Percentiles rank a stretch among this genome's conserved stretches.
Conservation (phyloP, 768 basidiomycete species). For the Termitomyces sp. region DNA sequence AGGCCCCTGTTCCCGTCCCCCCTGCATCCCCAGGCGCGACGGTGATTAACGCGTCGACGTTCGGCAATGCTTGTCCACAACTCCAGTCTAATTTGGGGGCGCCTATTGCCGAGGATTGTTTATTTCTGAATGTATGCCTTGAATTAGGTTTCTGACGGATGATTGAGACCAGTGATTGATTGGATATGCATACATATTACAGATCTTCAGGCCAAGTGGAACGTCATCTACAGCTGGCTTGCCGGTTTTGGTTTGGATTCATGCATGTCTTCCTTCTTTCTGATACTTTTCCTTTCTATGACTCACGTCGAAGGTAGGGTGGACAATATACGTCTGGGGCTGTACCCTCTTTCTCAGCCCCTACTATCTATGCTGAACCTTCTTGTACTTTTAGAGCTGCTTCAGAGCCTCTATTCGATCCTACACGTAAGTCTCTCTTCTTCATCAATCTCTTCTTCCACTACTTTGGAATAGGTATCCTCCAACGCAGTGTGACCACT, state of each 20-base stretch:
- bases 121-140: slow-evolving; percentile 44
- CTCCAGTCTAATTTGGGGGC: slow-evolving; percentile 35
- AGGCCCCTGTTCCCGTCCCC: slow-evolving; percentile 44
- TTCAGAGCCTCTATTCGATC: slow-evolving; percentile 35
- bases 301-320: slow-evolving; percentile 29
- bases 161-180: no score
- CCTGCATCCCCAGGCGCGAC: slow-evolving; percentile 15
- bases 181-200: neutral
- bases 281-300: neutral
- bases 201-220: slow-evolving; percentile 34
- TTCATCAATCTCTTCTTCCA: neutral
- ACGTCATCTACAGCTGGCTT: slow-evolving; percentile 23
- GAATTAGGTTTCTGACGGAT: no score
- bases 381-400: slow-evolving; percentile 31
- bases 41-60: slow-evolving; percentile 40
- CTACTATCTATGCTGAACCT: neutral
- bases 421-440: slow-evolving; percentile 35
- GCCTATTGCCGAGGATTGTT: slow-evolving; percentile 48
- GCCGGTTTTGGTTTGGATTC: slow-evolving; percentile 36
- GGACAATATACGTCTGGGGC: slow-evolving; percentile 46
- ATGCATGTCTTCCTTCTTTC: slow-evolving; percentile 22
- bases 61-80: slow-evolving; percentile 58
- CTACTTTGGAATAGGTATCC: slow-evolving; percentile 32
- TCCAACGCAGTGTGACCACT: slow-evolving; percentile 41
- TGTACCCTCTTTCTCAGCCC: neutral